Conservation (phyloP, 495 filamentous ascomycete species). For the Aspergillus egyptiacus region DNA sequence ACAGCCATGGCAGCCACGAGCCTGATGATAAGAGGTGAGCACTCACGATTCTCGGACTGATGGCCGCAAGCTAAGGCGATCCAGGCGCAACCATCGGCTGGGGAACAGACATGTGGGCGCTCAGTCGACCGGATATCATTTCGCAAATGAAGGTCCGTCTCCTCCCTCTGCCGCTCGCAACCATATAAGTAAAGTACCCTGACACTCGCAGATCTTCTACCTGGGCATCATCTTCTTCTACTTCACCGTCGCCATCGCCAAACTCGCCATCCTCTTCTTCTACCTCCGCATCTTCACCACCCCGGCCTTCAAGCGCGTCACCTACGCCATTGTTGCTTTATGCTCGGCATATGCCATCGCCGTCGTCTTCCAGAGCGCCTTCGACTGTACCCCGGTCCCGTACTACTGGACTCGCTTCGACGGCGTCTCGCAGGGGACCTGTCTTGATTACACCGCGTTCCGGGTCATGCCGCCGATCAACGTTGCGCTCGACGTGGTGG, state of each 20-base stretch:
- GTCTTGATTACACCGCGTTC: neutral
- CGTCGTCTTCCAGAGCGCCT: neutral
- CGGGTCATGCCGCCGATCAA: conserved; percentile 1
- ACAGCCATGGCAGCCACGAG: conserved; percentile 1
- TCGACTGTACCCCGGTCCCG: neutral
- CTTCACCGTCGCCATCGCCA: conserved; percentile 1
- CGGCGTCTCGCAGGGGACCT: neutral
- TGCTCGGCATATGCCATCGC: neutral
- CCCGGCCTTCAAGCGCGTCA: neutral
- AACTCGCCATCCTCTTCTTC: conserved; percentile 15
- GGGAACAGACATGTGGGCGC: conserved; percentile 9
- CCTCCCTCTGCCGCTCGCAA: neutral
- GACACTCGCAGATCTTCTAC: conserved; percentile 5
- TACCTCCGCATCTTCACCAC: conserved; percentile 15
- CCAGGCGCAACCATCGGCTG: neutral
- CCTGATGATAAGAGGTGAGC: neutral
- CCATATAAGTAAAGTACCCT: neutral
- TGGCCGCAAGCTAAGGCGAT: neutral
- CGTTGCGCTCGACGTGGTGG: neutral
- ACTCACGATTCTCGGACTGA: neutral
- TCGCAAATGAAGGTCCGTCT: neutral
- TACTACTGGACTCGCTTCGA: conserved; percentile 5
- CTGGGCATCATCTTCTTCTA: conserved; percentile 6
- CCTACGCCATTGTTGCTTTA: neutral
- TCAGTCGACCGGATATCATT: neutral